Percentiles rank a stretch among this genome's conserved stretches.
phyloP scores from a whole-genome alignment of 768 basidiomycete species.

The Cyathus striatus region DNA sequence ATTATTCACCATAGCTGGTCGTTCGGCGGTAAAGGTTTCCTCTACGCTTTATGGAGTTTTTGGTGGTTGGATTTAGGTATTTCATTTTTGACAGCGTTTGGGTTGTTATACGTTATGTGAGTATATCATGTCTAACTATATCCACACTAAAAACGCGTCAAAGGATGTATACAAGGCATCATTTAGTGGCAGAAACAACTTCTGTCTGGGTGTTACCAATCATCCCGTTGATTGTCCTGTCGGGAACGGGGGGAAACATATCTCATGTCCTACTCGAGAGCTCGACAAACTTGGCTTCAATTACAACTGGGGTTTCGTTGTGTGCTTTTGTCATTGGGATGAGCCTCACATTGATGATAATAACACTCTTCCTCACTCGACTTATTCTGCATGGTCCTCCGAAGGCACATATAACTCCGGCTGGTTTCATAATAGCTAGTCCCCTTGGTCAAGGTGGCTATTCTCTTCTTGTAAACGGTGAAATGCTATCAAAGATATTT shows the following conservation, averaged over 20 bases:
- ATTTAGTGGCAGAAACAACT: background rate
- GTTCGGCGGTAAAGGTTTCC: conserved; percentile 46
- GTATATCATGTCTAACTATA: no score
- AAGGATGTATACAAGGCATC: conserved; percentile 7
- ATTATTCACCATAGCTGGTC: conserved; percentile 36
- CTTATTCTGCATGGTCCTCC: background rate
- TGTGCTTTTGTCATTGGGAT: background rate
- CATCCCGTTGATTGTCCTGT: background rate
- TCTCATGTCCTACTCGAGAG: background rate
- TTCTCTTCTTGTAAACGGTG: background rate
- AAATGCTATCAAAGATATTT: background rate
- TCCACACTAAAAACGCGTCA: no score
- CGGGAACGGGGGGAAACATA: background rate
- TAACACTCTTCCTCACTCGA: background rate
- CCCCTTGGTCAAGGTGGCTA: background rate
- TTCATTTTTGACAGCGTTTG: conserved; percentile 28
- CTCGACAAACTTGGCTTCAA: background rate
- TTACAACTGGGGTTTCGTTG: background rate
- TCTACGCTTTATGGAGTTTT: conserved; percentile 52
- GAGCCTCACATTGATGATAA: background rate
- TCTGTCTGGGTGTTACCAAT: conserved; percentile 1
- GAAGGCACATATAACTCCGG: background rate
- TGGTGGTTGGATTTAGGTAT: conserved; percentile 66
- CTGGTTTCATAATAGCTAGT: background rate
- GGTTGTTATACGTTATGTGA: conserved; percentile 11